These are phyloP conservation scores for Skeletonema tropicum DNA, from an alignment of 108 stramenopile species.

Conservation along the genomic window DNA sequence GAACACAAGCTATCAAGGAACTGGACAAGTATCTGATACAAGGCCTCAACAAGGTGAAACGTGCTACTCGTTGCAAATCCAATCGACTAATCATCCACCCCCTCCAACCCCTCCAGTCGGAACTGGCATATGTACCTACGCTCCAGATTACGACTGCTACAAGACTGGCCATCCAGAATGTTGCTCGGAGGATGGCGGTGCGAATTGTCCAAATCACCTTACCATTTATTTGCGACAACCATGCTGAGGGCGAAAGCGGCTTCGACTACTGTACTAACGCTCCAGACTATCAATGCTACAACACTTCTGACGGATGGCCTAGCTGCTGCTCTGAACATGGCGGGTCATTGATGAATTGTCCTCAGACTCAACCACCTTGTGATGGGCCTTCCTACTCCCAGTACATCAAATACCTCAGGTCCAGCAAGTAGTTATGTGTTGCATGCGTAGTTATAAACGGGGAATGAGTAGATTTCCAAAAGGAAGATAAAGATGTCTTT, in stretches of 20 bases:
- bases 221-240: conserved; percentile 8
- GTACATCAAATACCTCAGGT: no score
- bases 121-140: conserved; percentile 9
- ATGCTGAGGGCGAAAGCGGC: not conserved
- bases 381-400: not conserved
- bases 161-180: not conserved
- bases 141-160: conserved; percentile 20
- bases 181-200: not conserved
- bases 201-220: not conserved
- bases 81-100: not conserved
- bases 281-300: conserved; percentile 21
- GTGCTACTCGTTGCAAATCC: conserved; percentile 8
- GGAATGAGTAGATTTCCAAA: no score
- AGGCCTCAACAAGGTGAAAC: not conserved
- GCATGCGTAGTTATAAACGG: no score
- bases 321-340: conserved; percentile 11
- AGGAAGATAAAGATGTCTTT: no score
- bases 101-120: not conserved
- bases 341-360: not conserved
- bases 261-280: conserved; percentile 5
- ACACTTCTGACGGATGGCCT: not conserved
- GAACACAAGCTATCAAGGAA: conserved; percentile 1
- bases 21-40: not conserved
- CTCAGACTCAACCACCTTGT: conserved; percentile 9
- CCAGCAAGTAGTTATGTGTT: no score